Base-by-base conservation (phyloP, 768 basidiomycete genomes). In the Boletellus sp. region DNA sequence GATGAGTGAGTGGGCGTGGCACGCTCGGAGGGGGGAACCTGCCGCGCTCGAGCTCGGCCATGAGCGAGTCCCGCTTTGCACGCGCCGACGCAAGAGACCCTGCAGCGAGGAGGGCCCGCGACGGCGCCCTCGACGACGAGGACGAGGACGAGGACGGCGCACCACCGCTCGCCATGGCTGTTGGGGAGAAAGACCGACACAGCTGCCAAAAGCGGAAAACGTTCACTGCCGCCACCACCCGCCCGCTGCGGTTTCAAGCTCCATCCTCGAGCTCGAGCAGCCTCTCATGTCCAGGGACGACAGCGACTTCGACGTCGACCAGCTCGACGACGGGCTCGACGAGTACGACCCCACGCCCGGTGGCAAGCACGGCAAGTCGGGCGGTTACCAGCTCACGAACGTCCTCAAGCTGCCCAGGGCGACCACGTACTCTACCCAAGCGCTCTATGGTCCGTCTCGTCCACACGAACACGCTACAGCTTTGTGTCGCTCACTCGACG, bases 1-100 rank as follows among this genome's bases (percentile, higher is more conserved):
- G 17, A 5, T 32, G 19, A 12, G 26, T 45, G 16, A 53, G 47
- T 53, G 26, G 24, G 43, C 34, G n/a, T 5, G 28, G 1, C 9
- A 16, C 19, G 6, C 34, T 19, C 3, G 48, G 28, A 41, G 17
- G 15, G 11, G 39, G 17, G 26, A 15, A 61, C 70, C 37, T 56
- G 77, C 84, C 84, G 60, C 81, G 74, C 63, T 85, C 84, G 15
- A 86, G 73, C 54, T 86, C 84, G 12, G 85, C 84, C 31, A 79
- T 77, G 37, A 84, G 66, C 0, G 84, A 84, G 53, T 85, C 84
- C 26, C 85, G 78, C 54, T 87, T 87, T 13, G 73, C 4, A 2
- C 56, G 60, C 41, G 52, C 33, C 7, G 50, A 44, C 44, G 7
- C 71, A 15, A 54, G 46, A 2, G 54, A 36, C 1, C 42, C 50